These are phyloP conservation scores for Rhodotorula paludigena DNA, from an alignment of 768 basidiomycete genomes.

Conservation along the genomic window DNA sequence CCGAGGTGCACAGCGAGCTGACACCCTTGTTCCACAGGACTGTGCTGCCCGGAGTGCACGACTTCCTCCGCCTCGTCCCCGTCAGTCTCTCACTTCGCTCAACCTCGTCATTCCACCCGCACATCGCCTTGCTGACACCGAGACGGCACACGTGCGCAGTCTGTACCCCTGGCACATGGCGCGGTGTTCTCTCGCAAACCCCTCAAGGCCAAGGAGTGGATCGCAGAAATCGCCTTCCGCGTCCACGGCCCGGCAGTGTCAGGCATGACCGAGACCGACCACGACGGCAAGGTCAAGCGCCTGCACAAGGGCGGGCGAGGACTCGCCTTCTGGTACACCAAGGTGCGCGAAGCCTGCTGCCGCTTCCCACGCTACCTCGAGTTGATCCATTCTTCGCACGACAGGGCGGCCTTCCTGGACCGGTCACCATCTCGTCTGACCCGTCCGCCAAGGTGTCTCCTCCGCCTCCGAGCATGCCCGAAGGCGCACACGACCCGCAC, in stretches of 20 bases:
- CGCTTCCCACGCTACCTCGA: no score
- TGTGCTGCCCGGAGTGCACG: conserved; percentile 38
- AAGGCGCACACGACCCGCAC: conserved; percentile 1
- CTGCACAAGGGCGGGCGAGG: conserved; percentile 40
- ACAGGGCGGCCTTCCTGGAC: conserved; percentile 22
- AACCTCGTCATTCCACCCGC: not conserved
- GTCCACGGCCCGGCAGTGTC: conserved; percentile 34
- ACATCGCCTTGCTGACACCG: not conserved
- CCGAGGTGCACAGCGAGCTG: no score
- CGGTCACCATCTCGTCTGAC: conserved; percentile 14
- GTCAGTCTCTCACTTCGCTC: not conserved
- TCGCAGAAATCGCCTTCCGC: conserved; percentile 42
- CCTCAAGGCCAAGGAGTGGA: conserved; percentile 38
- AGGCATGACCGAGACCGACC: conserved; percentile 6
- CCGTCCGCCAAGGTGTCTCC: conserved; percentile 6
- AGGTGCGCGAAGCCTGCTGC: conserved; percentile 16
- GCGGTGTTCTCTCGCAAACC: conserved; percentile 33
- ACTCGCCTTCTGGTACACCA: conserved; percentile 42
- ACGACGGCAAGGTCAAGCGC: conserved; percentile 12
- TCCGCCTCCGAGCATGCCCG: conserved; percentile 18
- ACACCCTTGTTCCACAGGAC: conserved; percentile 5
- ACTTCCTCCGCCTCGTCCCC: conserved; percentile 41
- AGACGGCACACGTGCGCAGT: not conserved
- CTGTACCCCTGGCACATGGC: conserved; percentile 37
- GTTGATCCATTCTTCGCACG: not conserved